Evolutionary conservation across 2,329 filamentous ascomycete species (phyloP), one percentile per base, ranked within the genome.

Genomic region (Fusarium gaditjirri): DNA sequence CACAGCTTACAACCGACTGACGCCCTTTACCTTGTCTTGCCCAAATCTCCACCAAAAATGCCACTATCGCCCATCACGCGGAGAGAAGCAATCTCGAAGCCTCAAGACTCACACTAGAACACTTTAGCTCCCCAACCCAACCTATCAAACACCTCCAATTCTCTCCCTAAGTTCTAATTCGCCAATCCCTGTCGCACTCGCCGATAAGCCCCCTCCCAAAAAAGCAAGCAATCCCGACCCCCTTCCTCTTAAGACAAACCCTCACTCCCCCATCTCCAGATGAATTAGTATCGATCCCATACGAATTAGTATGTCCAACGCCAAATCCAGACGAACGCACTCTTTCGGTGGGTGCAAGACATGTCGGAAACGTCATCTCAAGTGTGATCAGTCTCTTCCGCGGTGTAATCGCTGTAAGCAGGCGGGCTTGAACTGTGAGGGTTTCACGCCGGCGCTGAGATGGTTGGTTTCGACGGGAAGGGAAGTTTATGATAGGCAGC

Each of bases 331-430:
- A 55, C 70, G 71, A 17, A 73, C 71, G 6, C 71, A 73, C 46
- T 73, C 71, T 57, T 73, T 75, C 6, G 73, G 73, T 3, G 73
- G 73, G 3, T 75, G 73, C 35, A 75, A 74, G 39, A 75, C 73
- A 5, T 75, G 73, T 36, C 70, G 73, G 9, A 75, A 74, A 56
- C 68, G 73, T 17, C 73, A 75, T 55, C 68, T 75, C 27, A 75
- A 75, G 13, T 75, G 73, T 42, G 73, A 75, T 3, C 73, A 75
- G 49, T 65, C 57, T 3, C 27, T 63, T 2, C 73, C 73, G 3
- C 47, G 60, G 27, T 75, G 73, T n/a, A 70, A 68, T 50, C 60
- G 73, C 19, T 75, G 71, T 36, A 46, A 41, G 12, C 61, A 65
- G 25, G 71, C 71, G 25, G 73, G 73, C 2, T 27, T 75, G 33